A percentile compares a stretch with the other conserved stretches of the same genome.
These are phyloP conservation scores for Penicillium daleae DNA, from an alignment of 495 filamentous ascomycete species.

Conservation along the genomic window DNA sequence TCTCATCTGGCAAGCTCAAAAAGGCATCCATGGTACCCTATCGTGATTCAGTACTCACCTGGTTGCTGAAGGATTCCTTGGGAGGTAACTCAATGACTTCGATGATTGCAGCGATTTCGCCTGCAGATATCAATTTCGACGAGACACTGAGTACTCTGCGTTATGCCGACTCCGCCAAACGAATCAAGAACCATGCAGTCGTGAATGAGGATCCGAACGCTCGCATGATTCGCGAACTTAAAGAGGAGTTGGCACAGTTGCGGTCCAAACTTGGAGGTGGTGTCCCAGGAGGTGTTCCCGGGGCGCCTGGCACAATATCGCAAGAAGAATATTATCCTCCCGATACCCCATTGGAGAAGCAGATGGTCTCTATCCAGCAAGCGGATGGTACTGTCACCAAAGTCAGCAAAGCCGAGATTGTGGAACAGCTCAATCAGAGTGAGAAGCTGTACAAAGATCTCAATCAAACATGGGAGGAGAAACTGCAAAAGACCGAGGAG, in stretches of 20 bases:
- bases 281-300: constrained; percentile 43
- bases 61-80: constrained; percentile 95
- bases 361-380: constrained; percentile 92
- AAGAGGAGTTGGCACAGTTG: constrained; percentile 88
- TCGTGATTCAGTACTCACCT: constrained; percentile 94
- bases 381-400: constrained; percentile 87
- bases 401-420: constrained; percentile 98
- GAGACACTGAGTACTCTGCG: constrained; percentile 94
- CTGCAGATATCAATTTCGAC: constrained; percentile 98
- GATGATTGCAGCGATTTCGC: constrained; percentile 99
- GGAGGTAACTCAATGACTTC: constrained; percentile 99
- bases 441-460: constrained; percentile 96
- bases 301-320: constrained; percentile 43
- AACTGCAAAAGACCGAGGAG: constrained; percentile 88
- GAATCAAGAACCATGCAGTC: constrained; percentile 99
- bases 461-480: constrained; percentile 99
- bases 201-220: constrained; percentile 99
- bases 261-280: constrained; percentile 84
- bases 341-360: constrained; percentile 89
- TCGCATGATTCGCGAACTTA: constrained; percentile 96
- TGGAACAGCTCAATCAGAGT: constrained; percentile 90
- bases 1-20: constrained; percentile 86
- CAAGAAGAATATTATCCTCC: constrained; percentile 84
- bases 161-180: constrained; percentile 96
- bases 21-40: constrained; percentile 88